Evolutionary conservation across 2,329 filamentous ascomycete genomes (phyloP).

Genomic region (Didymella lethalis): DNA sequence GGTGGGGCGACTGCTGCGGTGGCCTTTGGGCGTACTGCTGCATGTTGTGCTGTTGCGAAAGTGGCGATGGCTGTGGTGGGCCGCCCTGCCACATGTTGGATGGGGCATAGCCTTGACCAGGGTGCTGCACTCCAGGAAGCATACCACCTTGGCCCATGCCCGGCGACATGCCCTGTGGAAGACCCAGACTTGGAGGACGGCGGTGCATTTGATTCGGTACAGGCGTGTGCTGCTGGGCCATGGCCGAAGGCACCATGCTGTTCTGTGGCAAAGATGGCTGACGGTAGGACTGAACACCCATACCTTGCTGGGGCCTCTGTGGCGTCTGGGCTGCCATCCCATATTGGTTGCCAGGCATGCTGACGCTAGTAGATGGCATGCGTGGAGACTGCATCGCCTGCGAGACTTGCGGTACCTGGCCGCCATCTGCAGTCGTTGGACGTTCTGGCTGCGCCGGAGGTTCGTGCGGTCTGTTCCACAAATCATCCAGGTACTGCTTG

Average conservation of each 20-base stretch:
- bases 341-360: constrained; percentile 64
- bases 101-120: constrained; percentile 56
- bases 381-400: constrained; percentile 59
- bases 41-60: constrained; percentile 57
- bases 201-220: constrained; percentile 70
- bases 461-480: constrained; percentile 86
- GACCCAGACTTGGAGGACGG: constrained; percentile 66
- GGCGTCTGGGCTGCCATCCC: constrained; percentile 65
- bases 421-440: constrained; percentile 50
- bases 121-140: constrained; percentile 52
- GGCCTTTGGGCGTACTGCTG: constrained; percentile 55
- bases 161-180: constrained; percentile 45
- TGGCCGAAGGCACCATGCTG: constrained; percentile 74
- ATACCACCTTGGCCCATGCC: constrained; percentile 51
- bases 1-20: constrained; percentile 54
- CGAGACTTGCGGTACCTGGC: constrained; percentile 51
- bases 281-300: constrained; percentile 71
- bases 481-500: constrained; percentile 77
- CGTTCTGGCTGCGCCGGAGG: constrained; percentile 65
- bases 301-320: constrained; percentile 67
- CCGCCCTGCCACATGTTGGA: constrained; percentile 59
- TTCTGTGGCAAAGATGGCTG: constrained; percentile 75
- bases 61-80: constrained; percentile 58
- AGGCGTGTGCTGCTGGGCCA: constrained; percentile 72
- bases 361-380: constrained; percentile 66